Percentiles rank a stretch among this genome's conserved stretches.
Evolutionary conservation across 345 rosid species (phyloP).

Genomic region (sweet orange (Citrus sinensis)): DVS_A1.0 CM039163.1:11699001-11699500

Average conservation of each 20-base stretch:
- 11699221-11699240: not conserved
- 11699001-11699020: conserved; percentile 79
- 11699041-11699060: conserved; percentile 87
- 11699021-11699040: conserved; percentile 58
- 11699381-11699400: not conserved
- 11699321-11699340: not conserved
- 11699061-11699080: conserved; percentile 71
- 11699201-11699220: not conserved
- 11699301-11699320: not conserved
- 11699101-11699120: conserved; percentile 99
- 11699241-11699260: not conserved
- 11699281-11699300: not conserved
- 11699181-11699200: not conserved
- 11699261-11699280: not conserved
- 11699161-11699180: not conserved
- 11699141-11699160: not conserved
- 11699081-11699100: conserved; percentile 65
- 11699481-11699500: not conserved
- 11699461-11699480: not conserved
- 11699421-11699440: not conserved
- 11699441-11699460: not conserved
- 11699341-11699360: not conserved
- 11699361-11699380: not conserved
- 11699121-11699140: conserved; percentile 46
- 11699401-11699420: not conserved